phyloP scores from a whole-genome alignment of 1,284 basidiomycete genomes.

The Salmacisia buchloeana region DNA sequence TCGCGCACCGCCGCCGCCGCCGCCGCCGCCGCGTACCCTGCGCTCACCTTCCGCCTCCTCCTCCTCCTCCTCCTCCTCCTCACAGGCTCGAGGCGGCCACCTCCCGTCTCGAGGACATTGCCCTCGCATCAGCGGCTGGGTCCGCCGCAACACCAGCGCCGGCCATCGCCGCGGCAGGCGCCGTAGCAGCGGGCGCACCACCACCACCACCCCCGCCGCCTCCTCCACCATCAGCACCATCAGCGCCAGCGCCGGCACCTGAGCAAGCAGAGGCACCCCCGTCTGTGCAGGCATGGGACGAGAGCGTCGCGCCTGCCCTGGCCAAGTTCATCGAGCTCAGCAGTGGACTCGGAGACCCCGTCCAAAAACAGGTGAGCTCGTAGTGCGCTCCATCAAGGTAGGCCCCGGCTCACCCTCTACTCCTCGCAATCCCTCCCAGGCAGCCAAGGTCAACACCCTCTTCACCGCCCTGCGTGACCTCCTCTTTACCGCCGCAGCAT shows the following conservation, averaged over 20 bases:
- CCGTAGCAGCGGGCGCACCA: conserved; percentile 1
- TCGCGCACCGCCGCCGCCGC: neutral
- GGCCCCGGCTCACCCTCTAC: neutral
- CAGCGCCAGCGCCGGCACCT: conserved; percentile 12
- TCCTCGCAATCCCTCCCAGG: conserved; percentile 52
- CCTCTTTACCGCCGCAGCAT: conserved; percentile 65
- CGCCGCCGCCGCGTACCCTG: neutral
- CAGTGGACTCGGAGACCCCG: conserved; percentile 66
- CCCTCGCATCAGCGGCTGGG: conserved; percentile 55
- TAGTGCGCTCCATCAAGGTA: neutral
- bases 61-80: neutral
- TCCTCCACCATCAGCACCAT: conserved; percentile 5
- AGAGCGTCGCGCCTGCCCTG: conserved; percentile 67
- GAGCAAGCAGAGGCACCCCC: conserved; percentile 54
- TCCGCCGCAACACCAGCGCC: conserved; percentile 12
- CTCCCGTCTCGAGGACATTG: conserved; percentile 87
- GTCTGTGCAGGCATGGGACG: conserved; percentile 69
- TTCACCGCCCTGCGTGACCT: conserved; percentile 67
- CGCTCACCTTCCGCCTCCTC: conserved; percentile 8
- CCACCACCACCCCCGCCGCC: neutral
- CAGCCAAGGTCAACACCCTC: conserved; percentile 64
- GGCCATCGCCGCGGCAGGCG: conserved; percentile 4
- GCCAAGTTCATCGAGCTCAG: conserved; percentile 70
- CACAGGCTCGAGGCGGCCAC: conserved; percentile 71
- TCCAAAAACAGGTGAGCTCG: conserved; percentile 55